A percentile compares a stretch with the other conserved stretches of the same genome.
These are phyloP conservation scores for Conidiobolus incongruus DNA, from an alignment of 371 early-diverging fungal genomes.

Conservation along the genomic window DNA sequence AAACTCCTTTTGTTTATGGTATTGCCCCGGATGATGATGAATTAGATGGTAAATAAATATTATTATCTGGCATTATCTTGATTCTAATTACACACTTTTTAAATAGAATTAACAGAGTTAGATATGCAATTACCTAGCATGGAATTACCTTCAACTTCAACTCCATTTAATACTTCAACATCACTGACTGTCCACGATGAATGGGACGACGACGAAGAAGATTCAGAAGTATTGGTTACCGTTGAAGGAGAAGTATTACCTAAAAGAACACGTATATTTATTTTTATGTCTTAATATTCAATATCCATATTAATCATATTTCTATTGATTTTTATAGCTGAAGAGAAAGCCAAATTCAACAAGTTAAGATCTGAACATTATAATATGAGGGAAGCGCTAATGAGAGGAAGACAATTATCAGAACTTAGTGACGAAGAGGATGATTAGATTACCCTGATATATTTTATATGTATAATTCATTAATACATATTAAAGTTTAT, in stretches of 20 bases:
- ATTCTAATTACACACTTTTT: too few species aligned
- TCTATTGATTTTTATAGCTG: not conserved
- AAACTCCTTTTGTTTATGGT: conserved; percentile 66
- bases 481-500: too few species aligned
- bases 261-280: too few species aligned
- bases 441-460: too few species aligned
- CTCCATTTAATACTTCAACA: not conserved
- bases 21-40: conserved; percentile 1
- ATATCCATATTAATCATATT: too few species aligned
- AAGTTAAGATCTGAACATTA: conserved; percentile 1
- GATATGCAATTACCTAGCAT: not conserved
- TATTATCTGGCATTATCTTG: too few species aligned
- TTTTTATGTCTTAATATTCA: too few species aligned
- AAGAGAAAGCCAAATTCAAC: not conserved
- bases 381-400: conserved; percentile 4
- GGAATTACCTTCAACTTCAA: not conserved
- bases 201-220: conserved; percentile 2
- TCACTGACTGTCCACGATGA: not conserved
- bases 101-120: conserved; percentile 3
- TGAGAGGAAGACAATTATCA: not conserved
- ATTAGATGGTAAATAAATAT: too few species aligned
- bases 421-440: too few species aligned
- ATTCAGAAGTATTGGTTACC: not conserved
- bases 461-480: too few species aligned
- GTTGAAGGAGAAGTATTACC: too few species aligned